Evolutionary conservation across 2,329 filamentous ascomycete species (phyloP), one percentile per base, ranked within the genome.

Genomic region (Fragosphaeria purpurea): DNA sequence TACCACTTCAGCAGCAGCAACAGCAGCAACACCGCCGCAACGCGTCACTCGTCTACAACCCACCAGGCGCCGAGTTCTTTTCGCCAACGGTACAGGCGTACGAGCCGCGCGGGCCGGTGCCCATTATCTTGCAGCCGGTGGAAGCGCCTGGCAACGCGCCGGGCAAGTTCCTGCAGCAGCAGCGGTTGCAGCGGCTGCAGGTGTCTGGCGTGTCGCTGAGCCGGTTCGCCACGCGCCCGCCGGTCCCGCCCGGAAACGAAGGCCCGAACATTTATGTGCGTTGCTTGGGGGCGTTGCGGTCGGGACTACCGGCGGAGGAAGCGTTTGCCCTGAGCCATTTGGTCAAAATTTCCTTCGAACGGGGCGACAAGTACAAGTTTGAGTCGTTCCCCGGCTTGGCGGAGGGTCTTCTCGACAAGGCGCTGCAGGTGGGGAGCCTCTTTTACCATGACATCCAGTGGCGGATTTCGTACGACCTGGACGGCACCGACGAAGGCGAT

Each of bases 321-420:
- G 83, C 88, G n/a, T 97, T 94, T 67, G 91, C 89, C 0, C 72
- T 97, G 9, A 88, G 95, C 60, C 91, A 97, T 60, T 71, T 97
- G 4, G 89, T 97, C 53, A 95, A 95, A 64, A 96, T 97, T 33
- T 96, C 90, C 0, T 93, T 85, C 62, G 90, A 97, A 65, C 80
- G 90, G 42, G 91, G 91, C 44, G 93, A 97, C 64, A 95, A 95
- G 66, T 96, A 95, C 68, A 86, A 88, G 54, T 96, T 97, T 58
- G 89, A 95, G 59, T 86, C 88, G 5, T 97, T 96, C 59, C 85
- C 87, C 1, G 84, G 88, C 8, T 75, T 98, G 33, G 88, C 88
- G 0, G 93, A 97, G 65, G 86, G 87, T 4, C 75, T 98, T 8
- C 82, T 95, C 50, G 85, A 89, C 54, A 94, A 94, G 62, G 83